Conservation (phyloP, 225 moss, liverwort and hornwort genomes). For the Bryoerythrophyllum caledonicum region DNA sequence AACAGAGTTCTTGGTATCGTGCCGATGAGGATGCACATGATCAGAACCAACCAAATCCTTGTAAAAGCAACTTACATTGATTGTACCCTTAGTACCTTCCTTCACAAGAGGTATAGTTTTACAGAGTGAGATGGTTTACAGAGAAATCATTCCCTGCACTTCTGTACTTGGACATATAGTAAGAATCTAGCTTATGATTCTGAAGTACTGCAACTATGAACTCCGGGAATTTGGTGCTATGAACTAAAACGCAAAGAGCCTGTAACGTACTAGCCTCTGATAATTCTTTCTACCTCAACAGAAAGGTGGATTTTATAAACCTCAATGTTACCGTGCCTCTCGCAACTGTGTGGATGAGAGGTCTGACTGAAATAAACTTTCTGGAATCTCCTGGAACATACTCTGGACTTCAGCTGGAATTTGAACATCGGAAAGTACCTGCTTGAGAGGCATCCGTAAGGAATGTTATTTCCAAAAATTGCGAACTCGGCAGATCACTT, state of each 20-base stretch:
- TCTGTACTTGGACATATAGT: conserved; percentile 3
- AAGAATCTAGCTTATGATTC: not conserved
- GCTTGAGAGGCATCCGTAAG: conserved; percentile 21
- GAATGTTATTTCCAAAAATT: not conserved
- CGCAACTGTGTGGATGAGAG: conserved; percentile 89
- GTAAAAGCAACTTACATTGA: conserved; percentile 1
- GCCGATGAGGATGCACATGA: not conserved
- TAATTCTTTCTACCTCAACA: not conserved
- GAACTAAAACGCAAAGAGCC: not conserved
- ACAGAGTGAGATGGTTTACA: not conserved
- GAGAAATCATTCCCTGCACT: not conserved
- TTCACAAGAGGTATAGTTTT: not conserved
- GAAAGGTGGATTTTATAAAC: not conserved
- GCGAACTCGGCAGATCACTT: not conserved
- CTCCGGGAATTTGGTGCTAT: not conserved
- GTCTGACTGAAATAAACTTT: conserved; percentile 65
- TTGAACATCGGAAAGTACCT: conserved; percentile 67
- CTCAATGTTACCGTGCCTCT: conserved; percentile 25
- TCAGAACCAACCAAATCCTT: not conserved
- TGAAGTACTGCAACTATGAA: not conserved
- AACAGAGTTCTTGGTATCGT: conserved; percentile 4
- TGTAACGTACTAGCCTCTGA: not conserved
- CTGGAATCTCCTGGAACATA: conserved; percentile 69
- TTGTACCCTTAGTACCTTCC: not conserved
- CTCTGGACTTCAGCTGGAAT: conserved; percentile 64